These are phyloP conservation scores for Talaromyces nanjingensis DNA, from an alignment of 495 filamentous ascomycete genomes.

Conservation along the genomic window DNA sequence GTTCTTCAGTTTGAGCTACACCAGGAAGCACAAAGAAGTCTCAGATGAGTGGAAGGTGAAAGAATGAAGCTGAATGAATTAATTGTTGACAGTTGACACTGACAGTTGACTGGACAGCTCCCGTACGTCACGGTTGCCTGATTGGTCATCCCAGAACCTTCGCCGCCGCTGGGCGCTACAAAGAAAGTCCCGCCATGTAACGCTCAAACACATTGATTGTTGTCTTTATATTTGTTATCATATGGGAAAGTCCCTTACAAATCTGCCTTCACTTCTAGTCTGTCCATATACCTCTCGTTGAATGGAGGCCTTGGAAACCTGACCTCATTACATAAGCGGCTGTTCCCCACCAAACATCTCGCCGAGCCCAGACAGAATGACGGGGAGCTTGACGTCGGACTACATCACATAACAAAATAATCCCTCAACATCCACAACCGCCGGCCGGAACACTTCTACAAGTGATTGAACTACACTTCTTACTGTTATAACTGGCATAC, in stretches of 20 bases:
- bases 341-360: not conserved
- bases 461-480: not conserved
- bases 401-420: not conserved
- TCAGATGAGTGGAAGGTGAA: not conserved
- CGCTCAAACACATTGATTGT: not conserved
- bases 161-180: not conserved
- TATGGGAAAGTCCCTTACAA: not conserved
- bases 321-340: not conserved
- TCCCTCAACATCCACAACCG: not conserved
- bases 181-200: not conserved
- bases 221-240: not conserved
- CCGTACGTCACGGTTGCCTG: slow-evolving; percentile 33
- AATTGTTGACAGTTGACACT: slow-evolving; percentile 3
- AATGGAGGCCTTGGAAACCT: not conserved
- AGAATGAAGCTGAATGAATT: not conserved
- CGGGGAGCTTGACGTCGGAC: not conserved
- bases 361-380: not conserved
- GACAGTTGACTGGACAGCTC: not conserved
- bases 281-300: not conserved
- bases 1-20: not conserved
- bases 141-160: slow-evolving; percentile 33
- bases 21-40: not conserved
- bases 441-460: not conserved
- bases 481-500: not conserved
- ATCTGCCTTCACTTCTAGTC: not conserved